Base-by-base conservation (phyloP, 2,329 filamentous ascomycete genomes). In the Monosporascus ibericus region DNA sequence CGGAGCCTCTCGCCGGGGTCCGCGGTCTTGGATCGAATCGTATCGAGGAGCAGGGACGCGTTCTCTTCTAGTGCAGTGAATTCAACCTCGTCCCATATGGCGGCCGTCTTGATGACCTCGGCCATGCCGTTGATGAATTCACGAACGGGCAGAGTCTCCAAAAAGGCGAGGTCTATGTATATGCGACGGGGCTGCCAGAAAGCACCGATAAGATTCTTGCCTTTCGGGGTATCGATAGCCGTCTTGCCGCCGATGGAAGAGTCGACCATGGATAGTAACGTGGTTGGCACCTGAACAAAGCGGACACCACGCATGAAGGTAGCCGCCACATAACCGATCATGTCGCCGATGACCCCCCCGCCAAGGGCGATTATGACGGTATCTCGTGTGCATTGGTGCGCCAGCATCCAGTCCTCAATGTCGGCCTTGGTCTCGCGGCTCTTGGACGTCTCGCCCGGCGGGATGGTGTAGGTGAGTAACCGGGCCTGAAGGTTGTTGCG, bases 61-160 rank as follows among this genome's bases (percentile, higher is more conserved):
- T 94, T 90, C 60, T 87, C 78, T 68, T 99, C 94, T 18, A 99
- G 77, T 14, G 87, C 75, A 44, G 86, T 80, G 67, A 99, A 99
- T 65, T 96, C 92, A 9, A 78, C 73, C 70, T 95, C 90, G 64
- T 95, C 84, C 83, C 92, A 96, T 62, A 99, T 97, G 50, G 94
- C 94, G 3, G 94, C 94, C 3, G 94, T 99, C 81, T 96, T 96
- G 68, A 96, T 81, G 30, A 99, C 92, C 74, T 99, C 94, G 25
- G 92, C 94, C 92, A 99, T 96, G 55, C 94, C 94, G 69, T 99
- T 99, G 72, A 96, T 91, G 66, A 99, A 92, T 72, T 99, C 92
- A 60, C 94, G 81, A 58, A 87, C 85, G 1, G 92, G 92, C 20
- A 99, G 77, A 1, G 91, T 95, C 67, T 95, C 90, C 51, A 99